phyloP scores from a whole-genome alignment of 2,329 filamentous ascomycete genomes.

The Helotiales sp. region DNA sequence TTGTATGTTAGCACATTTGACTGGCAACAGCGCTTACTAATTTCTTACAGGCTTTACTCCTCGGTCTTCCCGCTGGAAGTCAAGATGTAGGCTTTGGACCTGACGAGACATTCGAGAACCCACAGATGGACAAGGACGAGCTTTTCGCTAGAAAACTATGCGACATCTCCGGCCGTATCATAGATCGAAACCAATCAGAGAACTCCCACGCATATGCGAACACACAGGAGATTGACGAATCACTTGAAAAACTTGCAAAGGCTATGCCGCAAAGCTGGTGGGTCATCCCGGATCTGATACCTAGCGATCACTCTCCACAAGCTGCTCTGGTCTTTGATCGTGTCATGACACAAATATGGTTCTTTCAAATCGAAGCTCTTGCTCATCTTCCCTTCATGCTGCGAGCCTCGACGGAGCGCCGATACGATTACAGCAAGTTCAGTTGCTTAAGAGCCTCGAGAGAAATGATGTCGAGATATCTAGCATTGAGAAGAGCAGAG shows the following conservation, averaged over 20 bases:
- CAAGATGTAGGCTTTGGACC: slow-evolving; percentile 17
- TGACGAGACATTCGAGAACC: slow-evolving; percentile 31
- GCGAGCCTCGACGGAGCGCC: slow-evolving; percentile 31
- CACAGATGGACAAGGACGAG: slow-evolving; percentile 19
- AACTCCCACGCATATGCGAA: slow-evolving; percentile 27
- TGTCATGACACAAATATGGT: slow-evolving; percentile 32
- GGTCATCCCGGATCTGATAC: slow-evolving; percentile 23
- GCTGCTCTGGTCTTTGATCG: slow-evolving; percentile 23
- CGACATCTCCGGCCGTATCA: slow-evolving; percentile 27
- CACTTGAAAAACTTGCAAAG: slow-evolving; percentile 27
- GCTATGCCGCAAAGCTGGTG: slow-evolving; percentile 32
- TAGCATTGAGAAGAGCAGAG: slow-evolving; percentile 21
- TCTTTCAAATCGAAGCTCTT: slow-evolving; percentile 31
- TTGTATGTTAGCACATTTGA: slow-evolving; percentile 28
- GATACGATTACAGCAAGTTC: slow-evolving; percentile 35
- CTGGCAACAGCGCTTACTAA: background rate
- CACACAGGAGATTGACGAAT: slow-evolving; percentile 35
- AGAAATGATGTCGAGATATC: slow-evolving; percentile 30
- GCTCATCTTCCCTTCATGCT: slow-evolving; percentile 36
- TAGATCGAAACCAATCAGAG: slow-evolving; percentile 30
- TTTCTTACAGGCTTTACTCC: slow-evolving; percentile 23
- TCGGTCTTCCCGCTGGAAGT: slow-evolving; percentile 29
- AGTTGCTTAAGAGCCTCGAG: slow-evolving; percentile 32
- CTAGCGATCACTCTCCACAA: slow-evolving; percentile 13
- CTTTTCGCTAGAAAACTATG: slow-evolving; percentile 28